Evolutionary conservation across 306 rosid genomes (phyloP), one percentile per base, ranked within the genome.

Genomic region (Datisca glomerata): DNA sequence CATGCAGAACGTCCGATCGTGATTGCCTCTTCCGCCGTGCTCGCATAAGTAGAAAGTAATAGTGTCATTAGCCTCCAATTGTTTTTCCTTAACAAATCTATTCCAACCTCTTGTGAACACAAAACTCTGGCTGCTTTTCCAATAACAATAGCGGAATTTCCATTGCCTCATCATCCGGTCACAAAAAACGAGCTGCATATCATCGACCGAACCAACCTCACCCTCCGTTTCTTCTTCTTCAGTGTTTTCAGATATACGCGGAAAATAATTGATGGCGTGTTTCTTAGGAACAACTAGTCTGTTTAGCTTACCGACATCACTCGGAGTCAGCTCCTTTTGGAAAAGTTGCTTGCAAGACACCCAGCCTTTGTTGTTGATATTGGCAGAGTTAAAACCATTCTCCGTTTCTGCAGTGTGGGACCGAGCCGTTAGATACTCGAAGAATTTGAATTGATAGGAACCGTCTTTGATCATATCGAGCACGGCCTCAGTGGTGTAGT

Each of bases 291-390:
- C 77, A 3, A 80, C 93, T 31, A 89, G 78, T 59, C 95, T 70
- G 27, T 89, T 80, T 5, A 83, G 94, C 51, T 83, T 89, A 0
- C 94, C 86, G 7, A 89, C 94, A 40, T 89, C 97, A 47, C 95
- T 83, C 0, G 97, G 93, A 32, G 95, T 89, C 29, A 89, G 48
- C 27, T 76, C 93, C 44, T 89, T 89, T 8, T 74, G 79, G 47
- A 89, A 89, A 21, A 89, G 81, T 39, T 72, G 70, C 19, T 59
- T 69, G 55, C 69, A 66, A n/a, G 42, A 38, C 25, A 54, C 41
- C 9, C 65, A 38, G 48, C 56, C 64, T 0, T 49, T 74, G 1
- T 44, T 69, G 12, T 44, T 50, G 24, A 56, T 41, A 27, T 40
- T 60, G 3, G 48, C 23, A 13, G 47, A 55, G n/a, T 34, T 45